Conservation (phyloP, 495 filamentous ascomycete species). For the Neohortaea acidophila region DNA sequence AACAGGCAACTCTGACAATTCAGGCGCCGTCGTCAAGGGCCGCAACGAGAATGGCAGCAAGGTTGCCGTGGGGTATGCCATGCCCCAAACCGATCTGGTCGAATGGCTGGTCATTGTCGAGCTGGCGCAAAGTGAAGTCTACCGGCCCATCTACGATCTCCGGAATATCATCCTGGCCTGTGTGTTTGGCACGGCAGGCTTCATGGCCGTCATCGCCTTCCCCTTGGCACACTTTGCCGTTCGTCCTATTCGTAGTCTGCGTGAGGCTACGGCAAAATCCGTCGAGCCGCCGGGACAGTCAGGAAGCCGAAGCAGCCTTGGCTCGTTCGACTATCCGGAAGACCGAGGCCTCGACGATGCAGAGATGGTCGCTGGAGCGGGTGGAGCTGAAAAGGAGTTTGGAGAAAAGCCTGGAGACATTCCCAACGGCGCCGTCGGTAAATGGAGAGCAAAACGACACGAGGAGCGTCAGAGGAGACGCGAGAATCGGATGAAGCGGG, state of each 20-base stretch:
- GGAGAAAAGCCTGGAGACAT: conserved; percentile 25
- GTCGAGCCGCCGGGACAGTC: conserved; percentile 47
- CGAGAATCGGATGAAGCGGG: conserved; percentile 34
- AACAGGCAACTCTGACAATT: conserved; percentile 38
- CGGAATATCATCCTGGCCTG: conserved; percentile 66
- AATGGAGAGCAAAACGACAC: conserved; percentile 22
- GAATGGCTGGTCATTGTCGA: conserved; percentile 75
- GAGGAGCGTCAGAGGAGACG: conserved; percentile 23
- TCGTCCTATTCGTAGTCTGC: conserved; percentile 60
- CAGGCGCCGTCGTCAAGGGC: conserved; percentile 46
- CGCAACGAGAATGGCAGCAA: conserved; percentile 48
- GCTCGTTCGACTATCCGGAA: conserved; percentile 16
- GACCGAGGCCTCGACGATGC: neutral
- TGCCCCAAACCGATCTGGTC: conserved; percentile 45
- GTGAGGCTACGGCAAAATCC: conserved; percentile 62
- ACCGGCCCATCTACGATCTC: conserved; percentile 54
- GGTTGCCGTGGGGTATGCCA: conserved; percentile 60
- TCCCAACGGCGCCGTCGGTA: conserved; percentile 19
- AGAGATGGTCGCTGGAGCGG: neutral
- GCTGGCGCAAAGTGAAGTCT: conserved; percentile 56
- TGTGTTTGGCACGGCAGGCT: conserved; percentile 65
- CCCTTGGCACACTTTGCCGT: conserved; percentile 69
- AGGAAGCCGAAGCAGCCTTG: conserved; percentile 29
- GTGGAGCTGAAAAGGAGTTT: conserved; percentile 6
- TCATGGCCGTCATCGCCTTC: conserved; percentile 13